phyloP scores from a whole-genome alignment of 257 asterid species.

The Solanum pimpinellifolium region DNA sequence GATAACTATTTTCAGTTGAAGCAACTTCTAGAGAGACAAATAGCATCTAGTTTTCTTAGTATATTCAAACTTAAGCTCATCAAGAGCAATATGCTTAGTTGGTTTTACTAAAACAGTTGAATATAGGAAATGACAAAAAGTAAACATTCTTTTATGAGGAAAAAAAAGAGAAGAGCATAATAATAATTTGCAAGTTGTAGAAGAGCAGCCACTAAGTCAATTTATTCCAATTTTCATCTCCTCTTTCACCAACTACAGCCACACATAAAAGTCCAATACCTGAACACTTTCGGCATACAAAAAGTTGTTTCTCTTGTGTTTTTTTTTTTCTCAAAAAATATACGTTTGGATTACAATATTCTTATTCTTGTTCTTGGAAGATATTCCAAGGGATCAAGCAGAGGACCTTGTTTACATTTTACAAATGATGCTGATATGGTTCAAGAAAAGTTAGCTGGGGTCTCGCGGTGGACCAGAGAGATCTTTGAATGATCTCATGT shows the following conservation, averaged over 20 bases:
- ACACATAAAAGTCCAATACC: background rate
- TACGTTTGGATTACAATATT: slow-evolving; percentile 2
- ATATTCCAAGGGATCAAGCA: background rate
- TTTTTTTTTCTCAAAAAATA: background rate
- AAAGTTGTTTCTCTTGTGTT: background rate
- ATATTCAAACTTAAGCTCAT: background rate
- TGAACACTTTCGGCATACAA: slow-evolving; percentile 18
- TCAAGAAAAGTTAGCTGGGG: background rate
- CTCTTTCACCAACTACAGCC: slow-evolving; percentile 10
- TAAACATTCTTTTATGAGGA: background rate
- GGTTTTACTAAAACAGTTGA: background rate
- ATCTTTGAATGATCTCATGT: slow-evolving; percentile 12
- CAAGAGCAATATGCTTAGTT: background rate
- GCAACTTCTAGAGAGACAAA: background rate
- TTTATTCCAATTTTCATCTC: slow-evolving; percentile 11
- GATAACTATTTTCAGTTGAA: background rate
- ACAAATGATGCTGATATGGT: background rate
- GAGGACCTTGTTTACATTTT: background rate
- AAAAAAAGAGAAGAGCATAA: background rate
- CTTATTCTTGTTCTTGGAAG: slow-evolving; percentile 9
- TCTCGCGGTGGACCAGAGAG: slow-evolving; percentile 1
- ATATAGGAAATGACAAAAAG: background rate
- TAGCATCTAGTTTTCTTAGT: background rate
- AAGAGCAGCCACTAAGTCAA: slow-evolving; percentile 10
- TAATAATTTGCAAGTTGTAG: slow-evolving; percentile 21